Evolutionary conservation across 441 rosid genomes (phyloP).

Genomic region (Breynia disticha): DNA sequence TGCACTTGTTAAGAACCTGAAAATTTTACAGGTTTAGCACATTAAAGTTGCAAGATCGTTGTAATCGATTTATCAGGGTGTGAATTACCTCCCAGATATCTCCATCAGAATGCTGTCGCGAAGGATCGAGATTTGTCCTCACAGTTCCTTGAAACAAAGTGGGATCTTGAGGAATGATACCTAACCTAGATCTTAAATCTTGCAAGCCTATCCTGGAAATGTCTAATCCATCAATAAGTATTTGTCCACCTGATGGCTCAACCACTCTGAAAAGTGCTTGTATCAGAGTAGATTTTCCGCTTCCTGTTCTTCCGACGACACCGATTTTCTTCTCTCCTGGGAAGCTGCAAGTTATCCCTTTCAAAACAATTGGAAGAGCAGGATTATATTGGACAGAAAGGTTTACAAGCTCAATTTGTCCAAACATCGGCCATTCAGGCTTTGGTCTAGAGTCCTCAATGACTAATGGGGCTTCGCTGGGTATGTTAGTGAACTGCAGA

Average conservation of each 20-base stretch:
- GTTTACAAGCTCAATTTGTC: constrained; percentile 34
- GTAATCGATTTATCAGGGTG: background rate
- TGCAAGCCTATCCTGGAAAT: constrained; percentile 48
- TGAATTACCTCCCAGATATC: constrained; percentile 57
- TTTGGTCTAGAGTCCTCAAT: constrained; percentile 29
- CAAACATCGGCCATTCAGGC: constrained; percentile 45
- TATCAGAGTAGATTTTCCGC: constrained; percentile 68
- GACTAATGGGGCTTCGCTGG: constrained; percentile 46
- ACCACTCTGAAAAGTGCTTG: constrained; percentile 63
- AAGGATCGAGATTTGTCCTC: constrained; percentile 57
- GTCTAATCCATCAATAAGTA: constrained; percentile 51
- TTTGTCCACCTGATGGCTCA: constrained; percentile 44
- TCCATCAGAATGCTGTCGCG: constrained; percentile 39
- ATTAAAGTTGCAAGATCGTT: background rate
- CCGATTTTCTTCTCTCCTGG: constrained; percentile 54
- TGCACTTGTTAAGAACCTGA: constrained; percentile 54
- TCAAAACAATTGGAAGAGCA: constrained; percentile 50
- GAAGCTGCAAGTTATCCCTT: constrained; percentile 48
- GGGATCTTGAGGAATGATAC: constrained; percentile 70
- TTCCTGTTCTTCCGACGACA: constrained; percentile 66
- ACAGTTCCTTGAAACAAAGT: constrained; percentile 56
- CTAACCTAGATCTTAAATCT: constrained; percentile 49
- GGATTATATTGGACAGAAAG: constrained; percentile 46
- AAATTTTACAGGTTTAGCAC: background rate
- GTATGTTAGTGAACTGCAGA: constrained; percentile 43